phyloP scores from a whole-genome alignment of 164 flowering plant genomes.

The Stephania cephalantha region DNA sequence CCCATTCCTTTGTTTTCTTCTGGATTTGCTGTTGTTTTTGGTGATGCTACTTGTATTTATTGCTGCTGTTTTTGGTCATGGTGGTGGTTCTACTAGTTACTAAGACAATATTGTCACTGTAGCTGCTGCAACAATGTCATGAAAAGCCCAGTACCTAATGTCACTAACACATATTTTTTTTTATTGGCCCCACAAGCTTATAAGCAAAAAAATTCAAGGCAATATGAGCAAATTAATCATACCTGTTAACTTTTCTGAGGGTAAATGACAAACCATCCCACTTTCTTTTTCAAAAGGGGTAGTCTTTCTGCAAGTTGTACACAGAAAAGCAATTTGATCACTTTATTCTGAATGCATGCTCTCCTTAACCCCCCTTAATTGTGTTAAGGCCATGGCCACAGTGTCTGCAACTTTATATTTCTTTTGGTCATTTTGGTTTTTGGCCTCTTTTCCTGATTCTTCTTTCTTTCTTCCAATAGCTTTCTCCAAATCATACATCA shows the following conservation, averaged over 20 bases:
- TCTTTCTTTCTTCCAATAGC: conserved; percentile 14
- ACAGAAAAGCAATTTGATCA: conserved; percentile 30
- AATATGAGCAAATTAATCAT: conserved; percentile 29
- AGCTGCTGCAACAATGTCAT: conserved; percentile 20
- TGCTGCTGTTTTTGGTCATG: conserved; percentile 3
- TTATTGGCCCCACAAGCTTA: conserved; percentile 27
- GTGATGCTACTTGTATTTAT: conserved; percentile 9
- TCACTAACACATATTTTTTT: conserved; percentile 24
- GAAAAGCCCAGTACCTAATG: conserved; percentile 32
- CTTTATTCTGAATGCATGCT: conserved; percentile 32
- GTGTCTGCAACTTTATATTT: conserved; percentile 15
- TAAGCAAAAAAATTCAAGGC: conserved; percentile 26
- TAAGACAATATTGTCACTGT: conserved; percentile 10
- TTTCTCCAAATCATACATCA: conserved; percentile 10
- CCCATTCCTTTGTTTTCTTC: neutral
- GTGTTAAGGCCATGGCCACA: conserved; percentile 23
- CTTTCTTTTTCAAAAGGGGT: conserved; percentile 30
- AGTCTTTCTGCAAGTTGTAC: conserved; percentile 43
- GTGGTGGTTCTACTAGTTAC: conserved; percentile 16
- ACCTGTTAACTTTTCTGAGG: conserved; percentile 19
- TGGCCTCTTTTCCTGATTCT: conserved; percentile 22
- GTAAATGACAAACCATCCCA: conserved; percentile 37
- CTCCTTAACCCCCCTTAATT: conserved; percentile 16
- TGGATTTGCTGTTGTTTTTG: conserved; percentile 8
- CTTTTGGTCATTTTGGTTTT: conserved; percentile 9